phyloP scores from a whole-genome alignment of 495 filamentous ascomycete genomes.

The Aspergillus taichungensis region DNA sequence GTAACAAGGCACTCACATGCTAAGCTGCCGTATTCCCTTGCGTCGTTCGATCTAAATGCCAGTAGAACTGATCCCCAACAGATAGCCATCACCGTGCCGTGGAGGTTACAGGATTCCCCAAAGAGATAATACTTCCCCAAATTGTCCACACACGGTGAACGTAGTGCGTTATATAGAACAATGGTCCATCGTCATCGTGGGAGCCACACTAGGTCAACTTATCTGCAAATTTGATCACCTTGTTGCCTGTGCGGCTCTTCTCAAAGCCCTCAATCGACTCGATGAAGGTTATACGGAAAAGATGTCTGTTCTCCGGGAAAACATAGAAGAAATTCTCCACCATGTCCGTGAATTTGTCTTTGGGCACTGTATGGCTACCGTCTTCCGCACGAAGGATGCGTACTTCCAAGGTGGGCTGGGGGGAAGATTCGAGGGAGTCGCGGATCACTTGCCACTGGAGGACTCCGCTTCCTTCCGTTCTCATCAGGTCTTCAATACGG shows the following conservation, averaged over 20 bases:
- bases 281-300: constrained; percentile 2
- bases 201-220: constrained; percentile 1
- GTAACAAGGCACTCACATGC: too few species aligned
- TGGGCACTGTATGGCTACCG: constrained; percentile 12
- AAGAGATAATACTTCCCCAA: too few species aligned
- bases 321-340: constrained; percentile 6
- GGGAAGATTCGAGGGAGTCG: constrained; percentile 3
- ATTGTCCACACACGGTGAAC: too few species aligned
- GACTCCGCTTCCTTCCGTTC: constrained; percentile 12
- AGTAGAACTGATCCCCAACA: too few species aligned
- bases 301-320: background rate
- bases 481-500: constrained; percentile 8
- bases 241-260: constrained; percentile 5
- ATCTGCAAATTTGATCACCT: constrained; percentile 11
- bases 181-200: too few species aligned
- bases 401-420: constrained; percentile 5
- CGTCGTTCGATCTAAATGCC: too few species aligned
- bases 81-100: too few species aligned
- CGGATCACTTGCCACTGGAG: constrained; percentile 32
- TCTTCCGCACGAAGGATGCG: constrained; percentile 6
- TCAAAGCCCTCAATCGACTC: constrained; percentile 3
- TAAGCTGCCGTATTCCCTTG: too few species aligned
- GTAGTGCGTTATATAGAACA: too few species aligned
- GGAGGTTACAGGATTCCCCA: too few species aligned
- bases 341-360: constrained; percentile 11